Base-by-base conservation (phyloP, 1,284 basidiomycete species). In the Heterobasidion parviporum region DNA sequence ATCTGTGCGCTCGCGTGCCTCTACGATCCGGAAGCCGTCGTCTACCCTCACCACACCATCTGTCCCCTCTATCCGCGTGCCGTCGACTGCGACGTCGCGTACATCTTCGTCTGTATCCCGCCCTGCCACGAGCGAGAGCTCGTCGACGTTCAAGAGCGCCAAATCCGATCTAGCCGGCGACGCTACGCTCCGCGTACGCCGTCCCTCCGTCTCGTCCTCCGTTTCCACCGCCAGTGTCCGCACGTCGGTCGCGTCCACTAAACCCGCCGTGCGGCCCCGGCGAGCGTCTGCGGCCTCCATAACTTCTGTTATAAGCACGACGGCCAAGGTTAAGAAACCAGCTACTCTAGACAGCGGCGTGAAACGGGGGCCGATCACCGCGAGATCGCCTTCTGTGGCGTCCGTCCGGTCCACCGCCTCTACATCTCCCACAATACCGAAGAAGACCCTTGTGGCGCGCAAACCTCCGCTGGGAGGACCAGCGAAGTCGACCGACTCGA, bases 91-190 rank as follows among this genome's bases (percentile, higher is more conserved):
- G 6, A 71, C 69, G 26, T 26, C 26, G 0, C 72, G 78, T 18
- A 75, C 78, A 6, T 68, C 63, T 2, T 81, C 81, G 6, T 70
- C 67, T 8, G 60, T 75, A 26, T 80, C 80, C n/a, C 50, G 16
- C 16, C n/a, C 26, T 32, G 72, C 70, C 0, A 72, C 73, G 4
- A 82, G 75, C 49, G 79, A 81, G 2, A 76, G 71, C 14, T 75
- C 76, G 2, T 74, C 73, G 0, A 76, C 79, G 1, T 87, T 82
- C 66, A 79, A 78, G 56, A 86, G 82, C 0, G 82, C 85, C 20
- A 70, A 63, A 15, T 74, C 75, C 0, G 78, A 80, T 35, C 36
- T 57, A 26, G 50, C 53, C 9, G 49, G 32, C 10, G 57, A 58
- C 14, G 16, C 48, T 16, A 15, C 38, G 34, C 18, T 52, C 38